Conservation (phyloP, 768 basidiomycete genomes). For the Dendrothele bispora region DNA sequence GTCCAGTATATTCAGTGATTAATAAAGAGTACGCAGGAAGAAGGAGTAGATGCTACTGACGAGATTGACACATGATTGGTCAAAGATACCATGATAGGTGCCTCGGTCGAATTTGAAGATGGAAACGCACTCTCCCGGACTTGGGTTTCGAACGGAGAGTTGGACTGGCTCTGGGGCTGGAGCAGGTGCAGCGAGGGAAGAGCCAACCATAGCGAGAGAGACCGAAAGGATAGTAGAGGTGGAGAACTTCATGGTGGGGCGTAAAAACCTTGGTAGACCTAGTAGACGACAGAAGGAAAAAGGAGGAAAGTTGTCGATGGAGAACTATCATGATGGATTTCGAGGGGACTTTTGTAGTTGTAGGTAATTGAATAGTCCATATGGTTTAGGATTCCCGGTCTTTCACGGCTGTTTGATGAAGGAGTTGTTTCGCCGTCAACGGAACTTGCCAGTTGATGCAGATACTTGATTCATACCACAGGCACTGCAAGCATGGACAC, state of each 20-base stretch:
- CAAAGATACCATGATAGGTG: neutral
- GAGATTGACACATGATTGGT: constrained; percentile 3
- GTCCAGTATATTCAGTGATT: neutral
- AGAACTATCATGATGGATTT: too few relatives aligned
- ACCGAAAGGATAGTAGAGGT: neutral
- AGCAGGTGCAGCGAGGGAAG: neutral
- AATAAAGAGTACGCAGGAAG: neutral
- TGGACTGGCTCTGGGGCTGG: neutral
- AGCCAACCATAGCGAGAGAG: neutral
- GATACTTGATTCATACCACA: too few relatives aligned
- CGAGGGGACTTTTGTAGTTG: too few relatives aligned
- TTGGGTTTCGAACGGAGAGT: neutral
- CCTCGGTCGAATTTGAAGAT: constrained; percentile 4
- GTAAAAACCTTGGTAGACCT: too few relatives aligned
- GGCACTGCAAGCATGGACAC: too few relatives aligned
- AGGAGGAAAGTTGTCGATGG: too few relatives aligned
- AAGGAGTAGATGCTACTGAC: neutral
- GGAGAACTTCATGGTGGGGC: constrained; percentile 3
- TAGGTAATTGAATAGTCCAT: too few relatives aligned
- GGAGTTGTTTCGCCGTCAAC: too few relatives aligned
- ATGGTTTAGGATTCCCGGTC: too few relatives aligned
- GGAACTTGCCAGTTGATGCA: too few relatives aligned
- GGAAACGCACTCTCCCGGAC: constrained; percentile 2
- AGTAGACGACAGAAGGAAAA: too few relatives aligned
- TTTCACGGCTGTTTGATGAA: too few relatives aligned